Evolutionary conservation across 495 filamentous ascomycete species (phyloP), one percentile per base, ranked within the genome.

Genomic region (Penicillium bialowiezense): DNA sequence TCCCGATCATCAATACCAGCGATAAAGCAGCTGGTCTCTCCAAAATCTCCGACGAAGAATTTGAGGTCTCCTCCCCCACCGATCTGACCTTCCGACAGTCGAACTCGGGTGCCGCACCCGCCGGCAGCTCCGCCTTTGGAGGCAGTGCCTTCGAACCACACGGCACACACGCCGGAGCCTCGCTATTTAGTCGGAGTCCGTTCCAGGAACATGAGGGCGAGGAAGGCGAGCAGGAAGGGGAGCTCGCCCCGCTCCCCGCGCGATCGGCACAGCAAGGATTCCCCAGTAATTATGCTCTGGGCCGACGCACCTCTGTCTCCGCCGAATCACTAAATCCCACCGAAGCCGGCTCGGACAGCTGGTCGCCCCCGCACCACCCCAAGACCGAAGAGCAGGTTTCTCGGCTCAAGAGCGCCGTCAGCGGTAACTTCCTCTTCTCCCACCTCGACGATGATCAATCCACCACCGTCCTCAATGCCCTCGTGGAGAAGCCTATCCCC

Each of bases 401-500:
- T 7, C 86, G 95, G 18, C 74, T 98, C 47, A 87, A 85, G 71
- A 75, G 78, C 18, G 89, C 93, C 26, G 91, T 98, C 32, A 82
- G 86, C 50, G 77, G 79, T 53, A 97, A 97, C 70, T 97, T 97
- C 68, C 75, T 98, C 54, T 98, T 97, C 70, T 88, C 84, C 52
- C 90, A 95, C 62, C 81, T 97, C 12, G 92, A 96, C 49, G 93
- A 97, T 47, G 93, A 97, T 46, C 88, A 93, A 67, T 85, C 82
- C 54, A 76, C 77, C 21, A 90, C 93, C 36, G 89, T 97, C 31
- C 79, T 98, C 31, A 88, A 91, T 37, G 93, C 93, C 5, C 72
- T 98, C 39, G 85, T 95, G 44, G 93, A 98, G 69, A 97, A 97
- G 70, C 87, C 89, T 3, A 92, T 98, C 36, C 93, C 93, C 0